Percentiles rank a stretch among this genome's conserved stretches.
phyloP scores from a whole-genome alignment of 2,329 filamentous ascomycete genomes.

The Aspergillus pseudoglaucus region DNA sequence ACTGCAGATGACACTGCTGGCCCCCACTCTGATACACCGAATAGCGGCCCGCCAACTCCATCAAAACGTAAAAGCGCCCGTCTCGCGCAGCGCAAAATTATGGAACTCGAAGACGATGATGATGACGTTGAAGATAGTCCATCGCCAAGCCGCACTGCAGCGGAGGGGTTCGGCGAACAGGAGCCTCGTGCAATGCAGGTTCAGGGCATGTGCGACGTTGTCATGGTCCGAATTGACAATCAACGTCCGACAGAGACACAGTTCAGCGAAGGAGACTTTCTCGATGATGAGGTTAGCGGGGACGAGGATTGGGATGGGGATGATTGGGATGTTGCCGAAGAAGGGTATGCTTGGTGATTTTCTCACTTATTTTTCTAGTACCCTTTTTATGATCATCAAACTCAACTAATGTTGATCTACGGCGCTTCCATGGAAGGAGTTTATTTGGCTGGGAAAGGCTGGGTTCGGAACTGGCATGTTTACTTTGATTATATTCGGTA shows the following conservation, averaged over 20 bases:
- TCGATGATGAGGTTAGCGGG: slow-evolving; percentile 53
- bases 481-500: not conserved
- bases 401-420: not conserved
- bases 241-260: slow-evolving; percentile 54
- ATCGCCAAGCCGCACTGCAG: slow-evolving; percentile 3
- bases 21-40: slow-evolving; percentile 8
- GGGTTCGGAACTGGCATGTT: not conserved
- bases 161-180: slow-evolving; percentile 8
- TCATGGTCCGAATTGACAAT: slow-evolving; percentile 57
- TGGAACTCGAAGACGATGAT: slow-evolving; percentile 19
- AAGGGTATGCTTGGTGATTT: slow-evolving; percentile 18
- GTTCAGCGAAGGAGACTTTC: slow-evolving; percentile 54
- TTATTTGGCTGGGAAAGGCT: not conserved
- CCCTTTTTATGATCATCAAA: not conserved
- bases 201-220: slow-evolving; percentile 54
- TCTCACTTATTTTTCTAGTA: not conserved
- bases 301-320: slow-evolving; percentile 58
- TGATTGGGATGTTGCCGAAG: slow-evolving; percentile 23
- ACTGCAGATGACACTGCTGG: slow-evolving; percentile 1
- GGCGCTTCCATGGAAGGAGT: too few relatives aligned
- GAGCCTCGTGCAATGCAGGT: slow-evolving; percentile 20
- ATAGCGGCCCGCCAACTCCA: slow-evolving; percentile 12
- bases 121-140: slow-evolving; percentile 1
- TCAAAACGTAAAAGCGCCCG: slow-evolving; percentile 37
- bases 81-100: slow-evolving; percentile 24